Base-by-base conservation (phyloP, 2,329 filamentous ascomycete genomes). In the Biscogniauxia sp. region DNA sequence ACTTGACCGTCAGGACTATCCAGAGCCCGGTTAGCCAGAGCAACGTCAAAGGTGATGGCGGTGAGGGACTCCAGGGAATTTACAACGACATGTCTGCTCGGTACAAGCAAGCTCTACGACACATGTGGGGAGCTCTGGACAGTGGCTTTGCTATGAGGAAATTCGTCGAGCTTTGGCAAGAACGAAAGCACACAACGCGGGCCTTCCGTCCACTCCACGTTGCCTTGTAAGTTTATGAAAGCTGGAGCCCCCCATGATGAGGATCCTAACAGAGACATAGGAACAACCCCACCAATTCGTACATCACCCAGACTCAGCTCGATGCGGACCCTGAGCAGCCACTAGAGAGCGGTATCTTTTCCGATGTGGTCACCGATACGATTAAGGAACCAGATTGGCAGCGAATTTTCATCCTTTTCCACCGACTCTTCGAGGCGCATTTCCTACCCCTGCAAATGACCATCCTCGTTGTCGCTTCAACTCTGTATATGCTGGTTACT, bases 91-190 rank as follows among this genome's bases (percentile, higher is more conserved):
- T 88, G 67, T 73, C 77, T 45, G 88, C 88, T 20, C 85, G 89
- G 20, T 91, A 91, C 72, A 87, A 85, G 73, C 89, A 92, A 75
- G 88, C 88, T 53, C 75, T 90, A 57, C 83, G 89, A 63, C 88
- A 91, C 75, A 91, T 91, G 88, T 91, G 88, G 88, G 88, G 88
- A 67, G 84, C 87, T 61, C 77, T 91, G 20, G 88, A 91, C 69
- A 87, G 85, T 17, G 88, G 88, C 1, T 91, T 84, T 67, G 84
- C 87, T 11, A 74, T 89, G 61, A 80, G 84, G 58, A 84, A 85
- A 69, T 75, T 82, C 5, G 76, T 79, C n/a, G 82, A 82, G 71
- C 80, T 86, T 67, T 86, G 82, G 82, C 78, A 78, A 57, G 80
- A 85, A 68, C 78, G 84, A 61, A 85, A 84, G 71, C 81, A 81